phyloP scores from a whole-genome alignment of 31 red algal genomes.

The Bonnemaisonia californica region DNA sequence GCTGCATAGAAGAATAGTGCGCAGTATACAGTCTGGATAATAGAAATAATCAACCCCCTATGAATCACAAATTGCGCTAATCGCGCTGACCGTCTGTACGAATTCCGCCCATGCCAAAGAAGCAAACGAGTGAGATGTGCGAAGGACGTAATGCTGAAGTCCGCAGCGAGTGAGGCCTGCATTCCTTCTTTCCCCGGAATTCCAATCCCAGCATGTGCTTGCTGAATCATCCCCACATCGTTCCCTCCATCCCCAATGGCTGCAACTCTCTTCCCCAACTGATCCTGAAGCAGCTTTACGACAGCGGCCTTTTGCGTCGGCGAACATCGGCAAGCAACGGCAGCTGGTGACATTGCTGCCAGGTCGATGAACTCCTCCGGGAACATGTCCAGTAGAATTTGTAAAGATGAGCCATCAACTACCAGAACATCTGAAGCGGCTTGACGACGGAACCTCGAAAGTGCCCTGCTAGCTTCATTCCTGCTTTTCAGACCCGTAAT shows the following conservation, averaged over 20 bases:
- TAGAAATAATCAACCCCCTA: constrained; percentile 91
- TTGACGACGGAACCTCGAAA: constrained; percentile 68
- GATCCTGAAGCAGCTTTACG: constrained; percentile 72
- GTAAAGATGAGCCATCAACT: constrained; percentile 83
- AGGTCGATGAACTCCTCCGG: constrained; percentile 84
- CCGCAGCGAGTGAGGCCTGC: constrained; percentile 92
- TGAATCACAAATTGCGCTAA: constrained; percentile 98
- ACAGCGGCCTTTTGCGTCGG: constrained; percentile 92
- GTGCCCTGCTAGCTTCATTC: constrained; percentile 69
- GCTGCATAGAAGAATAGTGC: constrained; percentile 97
- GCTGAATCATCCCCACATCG: constrained; percentile 94
- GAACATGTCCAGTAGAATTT: constrained; percentile 78
- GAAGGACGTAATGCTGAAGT: constrained; percentile 86
- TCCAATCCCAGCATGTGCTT: constrained; percentile 93
- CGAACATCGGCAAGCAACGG: constrained; percentile 91
- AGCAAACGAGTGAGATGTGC: constrained; percentile 82
- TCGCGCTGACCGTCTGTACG: constrained; percentile 89
- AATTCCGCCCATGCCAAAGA: constrained; percentile 95
- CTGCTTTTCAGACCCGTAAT: constrained; percentile 77
- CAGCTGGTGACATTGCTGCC: constrained; percentile 78
- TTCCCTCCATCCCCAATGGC: constrained; percentile 98
- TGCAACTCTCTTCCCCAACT: constrained; percentile 72
- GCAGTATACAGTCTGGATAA: constrained; percentile 93
- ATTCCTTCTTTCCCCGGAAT: constrained; percentile 97
- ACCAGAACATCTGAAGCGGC: constrained; percentile 79